Evolutionary conservation across 768 basidiomycete species (phyloP), one percentile per base, ranked within the genome.

Genomic region (Phanerochaete sordida): DNA sequence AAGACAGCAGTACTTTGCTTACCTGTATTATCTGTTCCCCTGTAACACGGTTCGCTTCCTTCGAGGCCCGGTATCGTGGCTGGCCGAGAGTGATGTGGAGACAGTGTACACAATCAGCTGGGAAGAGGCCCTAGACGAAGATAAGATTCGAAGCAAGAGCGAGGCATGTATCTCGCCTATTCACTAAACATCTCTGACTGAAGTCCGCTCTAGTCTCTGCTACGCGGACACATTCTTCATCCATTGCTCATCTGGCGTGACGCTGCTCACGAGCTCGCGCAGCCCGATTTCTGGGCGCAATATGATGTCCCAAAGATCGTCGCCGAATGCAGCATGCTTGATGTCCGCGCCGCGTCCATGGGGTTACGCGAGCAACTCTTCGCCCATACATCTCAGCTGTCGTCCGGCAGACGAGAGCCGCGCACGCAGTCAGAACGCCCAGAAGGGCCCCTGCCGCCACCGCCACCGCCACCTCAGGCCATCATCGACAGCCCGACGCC

Each of bases 11-110:
- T 91, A 84, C 67, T 94, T 94, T 74, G 87, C 87, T 1, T 81
- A 81, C 47, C 77, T 97, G 62, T 96, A 95, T 74, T 95, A 93
- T 66, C 83, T 95, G 50, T 97, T 92, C 76, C 95, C 95, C 1
- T 90, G 87, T 74, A 97, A 95, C 75, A 79, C 91, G 44, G 76
- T 96, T 59, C 82, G 81, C 56, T 97, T 97, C 72, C 73, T 95
- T 56, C 84, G 86, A 54, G 76, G 79, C 52, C 91, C 95, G 1
- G 77, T 79, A 9, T 71, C 73, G 37, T 94, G 93, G 65, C 73
- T 97, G 19, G 72, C 70, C 8, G 79, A 81, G 26, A 80, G 75
- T 64, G 68, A 70, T 3, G 73, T 82, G 35, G 73, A 80, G 49
- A 81, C 83, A 52, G 84, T 90, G 1, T 92, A 88, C 65, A 76